Evolutionary conservation across 495 filamentous ascomycete genomes (phyloP), one percentile per base, ranked within the genome.

Genomic region (Diplogelasinospora grovesii): DNA sequence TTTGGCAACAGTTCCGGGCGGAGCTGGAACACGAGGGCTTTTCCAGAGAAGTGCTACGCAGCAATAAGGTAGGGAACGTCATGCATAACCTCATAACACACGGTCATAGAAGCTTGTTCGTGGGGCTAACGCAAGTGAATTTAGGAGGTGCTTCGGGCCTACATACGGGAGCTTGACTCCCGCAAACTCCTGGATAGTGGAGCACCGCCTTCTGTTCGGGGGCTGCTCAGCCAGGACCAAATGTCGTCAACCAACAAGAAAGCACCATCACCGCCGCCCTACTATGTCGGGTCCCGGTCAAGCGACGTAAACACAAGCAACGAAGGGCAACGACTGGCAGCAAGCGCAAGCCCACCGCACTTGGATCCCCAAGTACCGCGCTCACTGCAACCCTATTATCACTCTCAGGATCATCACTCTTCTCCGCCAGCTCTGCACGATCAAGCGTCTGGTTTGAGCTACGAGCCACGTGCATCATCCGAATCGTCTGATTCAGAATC

Each of bases 21-120:
- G 74, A 74, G 46, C 53, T 79, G 14, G 58, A 73, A 13, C 56
- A 57, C 15, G 68, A 72, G 28, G 75, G 75, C 14, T 75, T 78
- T 46, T 68, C 66, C 2, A 61, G 60, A 40, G 58, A 69, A 2
- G 57, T 75, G 11, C 50, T 78, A 29, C 56, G 55, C 33, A 65
- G 68, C 32, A 67, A 78, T 50, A 71, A 73, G 64, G 67, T 74
- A 48, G 30, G 61, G 24, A n/a, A n/a, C n/a, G n/a, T n/a, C n/a
- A n/a, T n/a, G n/a, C n/a, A n/a, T n/a, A n/a, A n/a, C n/a, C n/a
- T n/a, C n/a, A n/a, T n/a, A n/a, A n/a, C n/a, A n/a, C n/a, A n/a
- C 20, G 2, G n/a, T 41, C 22, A 23, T 15, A 35, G 26, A 24
- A 13, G 24, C 18, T n/a, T 4, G n/a, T n/a, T n/a, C n/a, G 8